Conservation (phyloP, 306 rosid species). For the barrel medic (Medicago truncatula) region MtrunA17r5.0-ANR NC_053043.1:38912501-38913000, state of each 20-base stretch:
- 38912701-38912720: slow-evolving; percentile 94
- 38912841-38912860: slow-evolving; percentile 91
- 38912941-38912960: slow-evolving; percentile 96
- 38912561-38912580: slow-evolving; percentile 95
- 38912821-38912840: slow-evolving; percentile 99
- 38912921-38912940: slow-evolving; percentile 95
- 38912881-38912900: slow-evolving; percentile 89
- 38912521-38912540: slow-evolving; percentile 93
- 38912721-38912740: slow-evolving; percentile 98
- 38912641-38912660: slow-evolving; percentile 97
- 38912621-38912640: slow-evolving; percentile 95
- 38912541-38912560: slow-evolving; percentile 95
- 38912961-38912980: slow-evolving; percentile 87
- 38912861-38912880: slow-evolving; percentile 97
- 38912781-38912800: slow-evolving; percentile 97
- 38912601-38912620: slow-evolving; percentile 96
- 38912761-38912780: slow-evolving; percentile 98
- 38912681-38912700: slow-evolving; percentile 97
- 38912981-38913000: slow-evolving; percentile 86
- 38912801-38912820: slow-evolving; percentile 97
- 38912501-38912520: slow-evolving; percentile 94
- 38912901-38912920: slow-evolving; percentile 99
- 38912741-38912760: slow-evolving; percentile 95
- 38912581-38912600: slow-evolving; percentile 99
- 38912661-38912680: slow-evolving; percentile 97